Percentiles rank a stretch among this genome's conserved stretches.
phyloP scores from a whole-genome alignment of 331 rosid genomes.

The Dryas integrifolia region DNA sequence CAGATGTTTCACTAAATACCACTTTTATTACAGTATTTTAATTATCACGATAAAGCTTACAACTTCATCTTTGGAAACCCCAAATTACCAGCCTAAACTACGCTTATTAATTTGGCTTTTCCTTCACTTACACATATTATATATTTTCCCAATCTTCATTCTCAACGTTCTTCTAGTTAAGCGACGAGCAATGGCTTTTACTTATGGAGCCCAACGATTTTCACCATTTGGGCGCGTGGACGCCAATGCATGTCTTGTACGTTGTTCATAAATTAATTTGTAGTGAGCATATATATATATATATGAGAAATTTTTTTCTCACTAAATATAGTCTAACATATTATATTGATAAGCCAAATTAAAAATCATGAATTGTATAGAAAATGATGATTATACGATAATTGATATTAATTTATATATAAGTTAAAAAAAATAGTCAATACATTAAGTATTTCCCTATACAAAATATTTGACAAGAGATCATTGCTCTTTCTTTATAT shows the following conservation, averaged over 20 bases:
- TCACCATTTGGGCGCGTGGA: background rate
- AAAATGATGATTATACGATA: too few relatives aligned
- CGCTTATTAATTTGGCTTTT: slow-evolving; percentile 34
- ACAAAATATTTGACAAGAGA: too few relatives aligned
- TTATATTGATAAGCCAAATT: background rate
- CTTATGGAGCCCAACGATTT: slow-evolving; percentile 26
- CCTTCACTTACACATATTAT: slow-evolving; percentile 8
- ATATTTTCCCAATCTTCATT: slow-evolving; percentile 23
- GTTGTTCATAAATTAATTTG: background rate
- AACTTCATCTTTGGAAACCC: slow-evolving; percentile 53
- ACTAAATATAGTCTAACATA: background rate
- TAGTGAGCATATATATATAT: background rate
- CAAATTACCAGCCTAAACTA: slow-evolving; percentile 56
- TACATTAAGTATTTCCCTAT: too few relatives aligned
- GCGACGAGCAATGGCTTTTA: slow-evolving; percentile 51
- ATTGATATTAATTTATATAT: too few relatives aligned
- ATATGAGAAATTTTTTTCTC: background rate
- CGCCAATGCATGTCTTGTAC: background rate
- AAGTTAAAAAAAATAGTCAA: too few relatives aligned
- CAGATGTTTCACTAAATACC: slow-evolving; percentile 53
- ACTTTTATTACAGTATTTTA: slow-evolving; percentile 43
- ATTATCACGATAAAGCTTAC: slow-evolving; percentile 57
- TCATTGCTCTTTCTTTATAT: too few relatives aligned
- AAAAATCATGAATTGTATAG: too few relatives aligned
- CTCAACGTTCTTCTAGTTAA: slow-evolving; percentile 32